Conservation (phyloP, 805 yeast genomes). For the Gaillardinia entomophila region DNA sequence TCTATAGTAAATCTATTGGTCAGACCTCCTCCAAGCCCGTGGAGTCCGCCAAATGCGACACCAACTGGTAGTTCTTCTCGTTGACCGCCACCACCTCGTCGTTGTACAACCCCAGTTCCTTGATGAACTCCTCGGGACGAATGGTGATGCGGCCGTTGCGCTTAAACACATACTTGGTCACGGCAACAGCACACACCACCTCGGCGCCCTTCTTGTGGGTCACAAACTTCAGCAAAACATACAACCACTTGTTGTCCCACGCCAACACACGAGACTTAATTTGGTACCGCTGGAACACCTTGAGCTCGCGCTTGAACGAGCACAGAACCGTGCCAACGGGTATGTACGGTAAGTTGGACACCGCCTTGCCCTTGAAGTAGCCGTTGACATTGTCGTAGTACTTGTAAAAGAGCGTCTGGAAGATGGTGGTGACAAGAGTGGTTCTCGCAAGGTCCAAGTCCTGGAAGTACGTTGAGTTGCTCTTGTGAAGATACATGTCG, state of each 20-base stretch:
- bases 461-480: constrained; percentile 76
- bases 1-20: too few species aligned
- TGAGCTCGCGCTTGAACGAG: constrained; percentile 67
- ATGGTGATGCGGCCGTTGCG: constrained; percentile 67
- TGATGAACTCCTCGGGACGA: constrained; percentile 54
- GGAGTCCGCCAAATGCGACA: constrained; percentile 29
- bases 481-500: constrained; percentile 83
- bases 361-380: constrained; percentile 20
- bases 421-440: constrained; percentile 48
- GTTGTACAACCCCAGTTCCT: constrained; percentile 49
- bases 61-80: constrained; percentile 31
- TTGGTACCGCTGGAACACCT: constrained; percentile 53
- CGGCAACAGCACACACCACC: constrained; percentile 47
- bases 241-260: constrained; percentile 89
- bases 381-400: constrained; percentile 34
- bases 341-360: constrained; percentile 48
- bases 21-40: constrained; percentile 28
- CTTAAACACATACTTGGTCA: constrained; percentile 81
- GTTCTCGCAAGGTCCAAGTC: constrained; percentile 80
- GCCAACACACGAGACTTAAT: constrained; percentile 59
- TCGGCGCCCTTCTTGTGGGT: constrained; percentile 22
- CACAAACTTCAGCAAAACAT: constrained; percentile 58
- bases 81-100: constrained; percentile 44
- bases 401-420: constrained; percentile 50
- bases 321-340: constrained; percentile 75